phyloP scores from a whole-genome alignment of 371 early-diverging fungal species.

The Cokeromyces recurvatus region DNA sequence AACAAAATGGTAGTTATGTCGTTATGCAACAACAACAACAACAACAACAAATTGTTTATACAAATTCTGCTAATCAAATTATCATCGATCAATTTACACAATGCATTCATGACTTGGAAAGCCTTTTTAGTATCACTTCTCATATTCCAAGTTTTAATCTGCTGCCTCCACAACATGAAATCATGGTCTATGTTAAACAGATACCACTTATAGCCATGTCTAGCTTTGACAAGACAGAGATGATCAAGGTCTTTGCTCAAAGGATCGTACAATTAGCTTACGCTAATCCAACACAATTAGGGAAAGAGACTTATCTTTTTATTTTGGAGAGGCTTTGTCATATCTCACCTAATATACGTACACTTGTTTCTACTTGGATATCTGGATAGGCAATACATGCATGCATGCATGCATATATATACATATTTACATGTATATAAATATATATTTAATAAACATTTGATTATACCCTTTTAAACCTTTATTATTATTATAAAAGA shows the following conservation, averaged over 20 bases:
- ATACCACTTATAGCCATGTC: slow-evolving; percentile 62
- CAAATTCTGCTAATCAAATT: slow-evolving; percentile 1
- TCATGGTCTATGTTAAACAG: slow-evolving; percentile 67
- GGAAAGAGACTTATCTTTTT: slow-evolving; percentile 77
- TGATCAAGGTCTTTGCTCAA: slow-evolving; percentile 78
- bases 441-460: no score
- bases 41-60: slow-evolving; percentile 31
- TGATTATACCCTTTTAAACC: no score
- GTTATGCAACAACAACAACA: slow-evolving; percentile 17
- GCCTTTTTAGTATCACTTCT: slow-evolving; percentile 51
- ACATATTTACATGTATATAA: no score
- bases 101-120: slow-evolving; percentile 74
- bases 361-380: slow-evolving; percentile 89
- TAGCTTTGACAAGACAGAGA: slow-evolving; percentile 72
- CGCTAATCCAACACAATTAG: slow-evolving; percentile 67
- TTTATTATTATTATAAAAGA: no score
- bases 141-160: slow-evolving; percentile 55
- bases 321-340: slow-evolving; percentile 81
- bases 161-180: slow-evolving; percentile 76
- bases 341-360: slow-evolving; percentile 66
- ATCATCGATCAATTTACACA: slow-evolving; percentile 65
- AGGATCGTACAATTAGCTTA: slow-evolving; percentile 82
- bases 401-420: no score
- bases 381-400: no score
- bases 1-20: slow-evolving; percentile 1